Conservation (phyloP, 169 alveolate species). For the Cystoisospora suis region DNA sequence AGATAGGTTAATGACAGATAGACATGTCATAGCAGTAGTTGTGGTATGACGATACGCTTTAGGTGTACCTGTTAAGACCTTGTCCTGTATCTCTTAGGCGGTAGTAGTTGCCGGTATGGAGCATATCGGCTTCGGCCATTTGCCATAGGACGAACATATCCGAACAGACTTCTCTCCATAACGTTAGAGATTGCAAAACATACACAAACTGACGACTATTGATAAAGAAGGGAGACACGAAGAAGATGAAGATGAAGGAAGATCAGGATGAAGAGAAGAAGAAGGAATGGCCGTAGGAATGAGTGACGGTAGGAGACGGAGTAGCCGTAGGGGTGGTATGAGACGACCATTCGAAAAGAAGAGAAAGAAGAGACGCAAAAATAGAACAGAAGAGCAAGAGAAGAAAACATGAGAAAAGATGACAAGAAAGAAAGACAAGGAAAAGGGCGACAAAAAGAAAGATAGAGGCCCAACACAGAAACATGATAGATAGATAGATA, state of each 20-base stretch:
- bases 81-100: constrained; percentile 90
- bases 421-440: background rate
- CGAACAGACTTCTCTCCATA: constrained; percentile 91
- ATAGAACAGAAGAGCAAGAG: background rate
- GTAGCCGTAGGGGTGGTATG: too few relatives aligned
- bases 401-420: background rate
- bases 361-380: background rate
- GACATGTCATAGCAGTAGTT: too few relatives aligned
- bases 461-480: background rate
- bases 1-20: too few relatives aligned
- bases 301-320: background rate
- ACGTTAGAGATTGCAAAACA: constrained; percentile 89
- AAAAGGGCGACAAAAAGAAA: background rate
- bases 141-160: constrained; percentile 92
- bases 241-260: background rate
- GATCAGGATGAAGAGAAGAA: background rate
- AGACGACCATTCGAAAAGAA: background rate
- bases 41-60: too few relatives aligned
- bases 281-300: background rate
- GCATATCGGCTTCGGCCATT: constrained; percentile 89
- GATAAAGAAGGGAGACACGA: background rate
- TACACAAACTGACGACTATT: constrained; percentile 83
- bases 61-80: constrained; percentile 81
- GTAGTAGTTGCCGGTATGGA: constrained; percentile 83
- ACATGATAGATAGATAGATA: background rate